These are phyloP conservation scores for Mrakia frigida DNA, from an alignment of 768 basidiomycete genomes.

Conservation along the genomic window DNA sequence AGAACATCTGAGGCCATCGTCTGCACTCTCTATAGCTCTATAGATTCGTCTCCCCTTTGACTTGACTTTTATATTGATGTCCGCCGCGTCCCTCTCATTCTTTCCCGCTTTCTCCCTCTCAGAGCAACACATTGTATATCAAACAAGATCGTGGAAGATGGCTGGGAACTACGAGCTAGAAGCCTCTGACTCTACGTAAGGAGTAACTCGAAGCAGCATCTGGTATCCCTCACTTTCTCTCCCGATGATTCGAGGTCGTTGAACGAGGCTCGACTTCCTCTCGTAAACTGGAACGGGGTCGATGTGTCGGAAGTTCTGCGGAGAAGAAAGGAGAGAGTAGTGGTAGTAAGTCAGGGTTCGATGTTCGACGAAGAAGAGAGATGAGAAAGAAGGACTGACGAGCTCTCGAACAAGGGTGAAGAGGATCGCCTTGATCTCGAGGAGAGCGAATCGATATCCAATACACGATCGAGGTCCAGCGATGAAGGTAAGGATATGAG, in stretches of 20 bases:
- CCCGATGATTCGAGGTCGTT: constrained; percentile 22
- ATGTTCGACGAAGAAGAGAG: not conserved
- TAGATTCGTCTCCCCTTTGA: not conserved
- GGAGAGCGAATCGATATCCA: constrained; percentile 30
- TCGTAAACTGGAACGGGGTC: constrained; percentile 18
- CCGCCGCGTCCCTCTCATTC: not conserved
- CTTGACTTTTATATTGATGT: not conserved
- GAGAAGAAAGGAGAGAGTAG: no score
- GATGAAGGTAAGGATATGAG: constrained; percentile 27
- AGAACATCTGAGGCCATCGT: no score
- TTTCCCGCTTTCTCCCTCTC: not conserved
- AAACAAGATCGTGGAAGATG: no score
- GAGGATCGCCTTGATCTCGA: constrained; percentile 30
- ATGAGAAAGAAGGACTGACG: not conserved
- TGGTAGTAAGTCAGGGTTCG: not conserved
- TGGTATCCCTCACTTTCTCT: constrained; percentile 28
- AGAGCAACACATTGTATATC: no score
- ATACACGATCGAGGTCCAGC: constrained; percentile 23
- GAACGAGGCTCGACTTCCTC: constrained; percentile 19
- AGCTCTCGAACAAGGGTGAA: constrained; percentile 7
- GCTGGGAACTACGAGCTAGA: no score
- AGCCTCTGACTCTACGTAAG: not conserved
- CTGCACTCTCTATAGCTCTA: no score
- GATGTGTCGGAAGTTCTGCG: constrained; percentile 13
- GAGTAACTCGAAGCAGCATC: constrained; percentile 25